A percentile compares a stretch with the other conserved stretches of the same genome.
Evolutionary conservation across 192 early-diverging fungal species (phyloP).

Genomic region (Coemansia sp.): DNA sequence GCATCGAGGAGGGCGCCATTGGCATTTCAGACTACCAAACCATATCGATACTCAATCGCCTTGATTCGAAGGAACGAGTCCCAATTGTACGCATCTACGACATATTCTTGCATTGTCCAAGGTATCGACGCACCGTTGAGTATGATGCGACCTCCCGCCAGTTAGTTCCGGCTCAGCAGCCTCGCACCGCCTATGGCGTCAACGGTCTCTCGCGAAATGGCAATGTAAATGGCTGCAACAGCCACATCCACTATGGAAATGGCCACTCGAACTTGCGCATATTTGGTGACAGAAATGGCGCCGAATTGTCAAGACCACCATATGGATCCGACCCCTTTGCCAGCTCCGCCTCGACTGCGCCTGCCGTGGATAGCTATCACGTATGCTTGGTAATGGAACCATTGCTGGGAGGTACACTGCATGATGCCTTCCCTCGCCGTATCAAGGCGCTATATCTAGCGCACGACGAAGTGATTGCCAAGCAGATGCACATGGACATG

Average conservation of each 20-base stretch:
- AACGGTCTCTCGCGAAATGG: not conserved
- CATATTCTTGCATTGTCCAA: constrained; percentile 33
- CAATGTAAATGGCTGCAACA: not conserved
- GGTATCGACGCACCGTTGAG: constrained; percentile 12
- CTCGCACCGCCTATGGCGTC: not conserved
- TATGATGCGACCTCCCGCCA: constrained; percentile 20
- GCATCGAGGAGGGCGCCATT: constrained; percentile 33
- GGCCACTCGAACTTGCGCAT: constrained; percentile 12
- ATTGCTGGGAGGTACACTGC: constrained; percentile 40
- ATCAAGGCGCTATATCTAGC: constrained; percentile 29
- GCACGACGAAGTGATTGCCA: constrained; percentile 37
- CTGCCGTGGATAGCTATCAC: constrained; percentile 4
- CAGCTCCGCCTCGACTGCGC: constrained; percentile 13
- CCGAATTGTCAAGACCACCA: not conserved
- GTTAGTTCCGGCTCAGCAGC: constrained; percentile 13
- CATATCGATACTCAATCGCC: constrained; percentile 42
- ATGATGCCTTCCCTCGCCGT: constrained; percentile 47
- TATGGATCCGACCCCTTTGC: constrained; percentile 11
- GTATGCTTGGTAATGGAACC: constrained; percentile 54
- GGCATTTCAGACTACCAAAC: constrained; percentile 48
- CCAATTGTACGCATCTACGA: constrained; percentile 44
- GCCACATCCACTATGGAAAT: not conserved
- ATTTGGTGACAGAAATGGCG: constrained; percentile 16
- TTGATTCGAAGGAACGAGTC: constrained; percentile 31
- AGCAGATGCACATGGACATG: constrained; percentile 48